A percentile compares a stretch with the other conserved stretches of the same genome.
Evolutionary conservation across 1,139 yeast genomes (phyloP).

Genomic region (Kurtzmaniella quercitrusa): DNA sequence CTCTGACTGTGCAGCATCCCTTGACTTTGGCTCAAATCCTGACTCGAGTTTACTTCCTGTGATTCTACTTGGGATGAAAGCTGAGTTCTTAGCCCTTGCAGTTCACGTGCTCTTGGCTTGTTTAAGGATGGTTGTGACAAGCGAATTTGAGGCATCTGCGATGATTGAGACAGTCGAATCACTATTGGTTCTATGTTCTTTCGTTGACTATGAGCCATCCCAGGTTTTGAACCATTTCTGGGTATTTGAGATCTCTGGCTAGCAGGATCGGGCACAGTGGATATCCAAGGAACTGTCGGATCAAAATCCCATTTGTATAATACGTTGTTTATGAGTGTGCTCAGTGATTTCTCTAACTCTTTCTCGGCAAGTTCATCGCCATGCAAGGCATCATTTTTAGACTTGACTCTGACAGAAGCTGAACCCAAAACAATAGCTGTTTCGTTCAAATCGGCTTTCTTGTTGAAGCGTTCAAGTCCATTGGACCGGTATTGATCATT

Average conservation of each 20-base stretch:
- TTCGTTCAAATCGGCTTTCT: constrained; percentile 12
- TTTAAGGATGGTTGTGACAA: constrained; percentile 3
- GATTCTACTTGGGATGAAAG: not conserved
- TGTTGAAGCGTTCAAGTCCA: constrained; percentile 12
- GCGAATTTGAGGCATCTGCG: not conserved
- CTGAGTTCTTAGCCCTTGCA: not conserved
- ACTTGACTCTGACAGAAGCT: constrained; percentile 21
- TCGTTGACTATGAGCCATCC: not conserved
- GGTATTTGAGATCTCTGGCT: not conserved
- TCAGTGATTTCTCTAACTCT: constrained; percentile 12
- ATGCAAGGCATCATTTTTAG: constrained; percentile 5
- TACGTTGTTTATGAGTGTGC: constrained; percentile 18
- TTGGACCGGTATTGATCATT: constrained; percentile 7
- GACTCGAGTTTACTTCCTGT: not conserved
- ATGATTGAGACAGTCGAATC: not conserved
- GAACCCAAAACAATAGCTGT: constrained; percentile 20
- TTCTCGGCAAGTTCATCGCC: constrained; percentile 11
- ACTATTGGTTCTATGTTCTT: not conserved
- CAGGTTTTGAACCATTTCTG: not conserved
- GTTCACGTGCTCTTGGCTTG: not conserved
- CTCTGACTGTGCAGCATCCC: not conserved
- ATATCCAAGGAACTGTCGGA: not conserved
- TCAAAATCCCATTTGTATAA: constrained; percentile 25
- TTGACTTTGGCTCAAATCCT: not conserved
- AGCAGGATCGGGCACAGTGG: constrained; percentile 7